Conservation (phyloP, 1,284 basidiomycete genomes). For the Neotropicomus parvogracilis region DNA sequence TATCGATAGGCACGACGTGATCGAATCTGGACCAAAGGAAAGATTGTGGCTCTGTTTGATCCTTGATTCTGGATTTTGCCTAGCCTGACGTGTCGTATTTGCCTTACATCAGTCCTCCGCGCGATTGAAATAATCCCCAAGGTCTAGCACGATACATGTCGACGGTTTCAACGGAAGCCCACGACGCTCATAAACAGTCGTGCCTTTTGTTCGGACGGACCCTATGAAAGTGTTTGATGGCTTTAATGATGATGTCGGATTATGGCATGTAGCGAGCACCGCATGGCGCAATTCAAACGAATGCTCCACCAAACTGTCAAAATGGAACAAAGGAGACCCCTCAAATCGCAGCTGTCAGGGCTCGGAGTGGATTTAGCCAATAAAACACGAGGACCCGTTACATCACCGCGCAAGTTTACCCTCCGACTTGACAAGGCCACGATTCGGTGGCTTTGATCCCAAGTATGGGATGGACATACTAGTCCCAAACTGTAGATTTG, state of each 20-base stretch:
- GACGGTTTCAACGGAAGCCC: neutral
- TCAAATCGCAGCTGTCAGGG: neutral
- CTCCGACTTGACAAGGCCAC: too few species aligned
- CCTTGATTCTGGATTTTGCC: too few species aligned
- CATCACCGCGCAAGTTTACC: too few species aligned
- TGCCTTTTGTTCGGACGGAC: neutral
- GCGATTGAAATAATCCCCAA: neutral
- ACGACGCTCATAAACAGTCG: neutral
- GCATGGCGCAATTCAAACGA: slow-evolving; percentile 2
- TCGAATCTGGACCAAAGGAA: neutral
- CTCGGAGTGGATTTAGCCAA: neutral
- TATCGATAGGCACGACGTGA: slow-evolving; percentile 14
- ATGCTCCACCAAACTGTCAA: slow-evolving; percentile 6
- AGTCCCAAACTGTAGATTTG: too few species aligned
- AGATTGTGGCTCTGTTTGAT: neutral
- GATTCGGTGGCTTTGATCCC: too few species aligned
- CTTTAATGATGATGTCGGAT: neutral
- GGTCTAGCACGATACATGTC: neutral
- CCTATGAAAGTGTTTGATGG: too few species aligned
- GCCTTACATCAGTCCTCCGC: too few species aligned
- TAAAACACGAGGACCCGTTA: neutral
- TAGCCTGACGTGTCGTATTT: neutral
- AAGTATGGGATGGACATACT: too few species aligned
- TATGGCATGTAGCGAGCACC: neutral
- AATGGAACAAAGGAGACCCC: slow-evolving; percentile 8